Percentiles rank a stretch among this genome's conserved stretches.
These are phyloP conservation scores for Coprinellus aureogranulatus DNA, from an alignment of 768 basidiomycete genomes.

Conservation along the genomic window DNA sequence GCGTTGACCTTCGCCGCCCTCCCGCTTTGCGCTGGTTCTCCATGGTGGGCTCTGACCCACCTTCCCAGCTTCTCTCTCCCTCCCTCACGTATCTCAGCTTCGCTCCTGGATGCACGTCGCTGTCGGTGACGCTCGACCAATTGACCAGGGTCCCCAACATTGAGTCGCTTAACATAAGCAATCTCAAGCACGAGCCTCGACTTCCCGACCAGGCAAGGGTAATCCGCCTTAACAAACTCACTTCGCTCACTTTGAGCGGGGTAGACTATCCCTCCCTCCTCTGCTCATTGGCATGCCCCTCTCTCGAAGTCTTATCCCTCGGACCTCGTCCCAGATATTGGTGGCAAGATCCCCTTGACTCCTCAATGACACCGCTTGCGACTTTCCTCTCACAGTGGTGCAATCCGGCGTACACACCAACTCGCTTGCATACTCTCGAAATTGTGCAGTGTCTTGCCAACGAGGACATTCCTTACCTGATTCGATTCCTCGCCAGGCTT, in stretches of 20 bases:
- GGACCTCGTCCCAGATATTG: conserved; percentile 4
- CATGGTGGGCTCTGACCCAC: background rate
- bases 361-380: conserved; percentile 5
- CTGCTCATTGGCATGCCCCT: conserved; percentile 20
- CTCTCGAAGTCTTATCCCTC: conserved; percentile 23
- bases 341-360: background rate
- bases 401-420: conserved; percentile 18
- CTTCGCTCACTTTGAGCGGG: conserved; percentile 17
- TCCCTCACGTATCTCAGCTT: conserved; percentile 23
- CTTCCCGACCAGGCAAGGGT: background rate
- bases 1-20: background rate
- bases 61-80: conserved; percentile 24
- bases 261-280: conserved; percentile 16
- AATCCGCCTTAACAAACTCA: conserved; percentile 16
- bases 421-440: conserved; percentile 26
- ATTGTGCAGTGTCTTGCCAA: conserved; percentile 19
- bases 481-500: conserved; percentile 28
- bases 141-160: conserved; percentile 11
- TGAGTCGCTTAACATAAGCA: background rate
- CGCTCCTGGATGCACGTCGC: background rate
- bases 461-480: conserved; percentile 24
- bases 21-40: background rate
- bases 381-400: conserved; percentile 29
- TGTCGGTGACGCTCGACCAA: background rate
- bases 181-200: background rate